Percentiles rank a stretch among this genome's conserved stretches.
Conservation (phyloP, 2,329 filamentous ascomycete genomes). For the Botrytis cinerea region DNA sequence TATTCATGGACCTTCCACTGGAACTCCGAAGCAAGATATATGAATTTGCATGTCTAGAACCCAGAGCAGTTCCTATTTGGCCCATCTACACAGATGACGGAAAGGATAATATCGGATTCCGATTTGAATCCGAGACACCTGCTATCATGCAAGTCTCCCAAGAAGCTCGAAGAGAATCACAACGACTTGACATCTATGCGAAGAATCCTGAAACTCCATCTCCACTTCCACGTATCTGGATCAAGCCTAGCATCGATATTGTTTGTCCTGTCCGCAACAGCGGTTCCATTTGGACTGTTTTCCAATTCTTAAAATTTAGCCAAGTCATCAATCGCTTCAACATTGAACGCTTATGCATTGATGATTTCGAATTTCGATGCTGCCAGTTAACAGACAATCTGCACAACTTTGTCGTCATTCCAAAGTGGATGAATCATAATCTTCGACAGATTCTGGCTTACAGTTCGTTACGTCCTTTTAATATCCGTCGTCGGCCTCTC, state of each 20-base stretch:
- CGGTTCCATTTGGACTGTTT: neutral
- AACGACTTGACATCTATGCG: neutral
- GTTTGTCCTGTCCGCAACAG: neutral
- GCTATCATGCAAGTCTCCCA: neutral
- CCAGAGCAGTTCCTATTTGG: neutral
- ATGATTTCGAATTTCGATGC: neutral
- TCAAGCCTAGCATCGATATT: neutral
- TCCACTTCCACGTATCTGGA: neutral
- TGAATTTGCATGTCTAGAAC: slow-evolving; percentile 2
- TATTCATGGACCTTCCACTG: neutral
- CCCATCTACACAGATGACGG: neutral
- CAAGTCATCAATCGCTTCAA: neutral
- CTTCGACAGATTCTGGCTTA: neutral
- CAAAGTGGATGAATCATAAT: neutral
- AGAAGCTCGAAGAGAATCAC: neutral
- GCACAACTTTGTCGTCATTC: neutral
- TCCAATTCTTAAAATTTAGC: neutral
- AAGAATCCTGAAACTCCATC: fast-evolving
- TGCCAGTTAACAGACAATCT: neutral
- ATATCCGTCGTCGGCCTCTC: neutral
- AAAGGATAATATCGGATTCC: neutral
- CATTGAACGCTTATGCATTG: neutral
- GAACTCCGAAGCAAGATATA: neutral
- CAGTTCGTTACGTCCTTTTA: neutral
- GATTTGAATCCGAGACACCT: neutral